phyloP scores from a whole-genome alignment of 371 early-diverging fungal genomes.

The Sporodiniella umbellata region DNA sequence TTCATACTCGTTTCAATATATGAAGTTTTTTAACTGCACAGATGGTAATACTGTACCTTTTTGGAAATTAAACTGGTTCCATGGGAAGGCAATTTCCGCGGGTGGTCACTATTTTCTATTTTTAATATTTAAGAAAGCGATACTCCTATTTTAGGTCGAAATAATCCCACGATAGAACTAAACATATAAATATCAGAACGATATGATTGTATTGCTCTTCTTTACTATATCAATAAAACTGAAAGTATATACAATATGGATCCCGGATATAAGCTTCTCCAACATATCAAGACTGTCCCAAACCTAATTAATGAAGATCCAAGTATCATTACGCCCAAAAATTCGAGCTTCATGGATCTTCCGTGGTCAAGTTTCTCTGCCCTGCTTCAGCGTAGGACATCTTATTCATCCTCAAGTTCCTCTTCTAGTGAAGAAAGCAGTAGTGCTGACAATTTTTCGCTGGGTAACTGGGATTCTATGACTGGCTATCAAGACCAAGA shows the following conservation, averaged over 20 bases:
- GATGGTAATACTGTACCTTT: neutral
- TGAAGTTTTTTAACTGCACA: slow-evolving; percentile 44
- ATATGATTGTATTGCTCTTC: neutral
- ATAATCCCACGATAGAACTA: slow-evolving; percentile 9
- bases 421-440: slow-evolving; percentile 5
- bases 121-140: neutral
- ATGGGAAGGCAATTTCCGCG: neutral
- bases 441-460: slow-evolving; percentile 15
- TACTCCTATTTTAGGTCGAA: slow-evolving; percentile 6
- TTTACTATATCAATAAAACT: neutral
- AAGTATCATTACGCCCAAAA: slow-evolving; percentile 36
- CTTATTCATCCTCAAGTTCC: slow-evolving; percentile 5
- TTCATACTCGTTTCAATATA: neutral
- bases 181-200: neutral
- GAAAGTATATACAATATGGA: slow-evolving; percentile 33
- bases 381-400: slow-evolving; percentile 10
- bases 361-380: slow-evolving; percentile 41
- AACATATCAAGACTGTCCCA: slow-evolving; percentile 39
- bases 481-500: slow-evolving; percentile 40
- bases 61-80: slow-evolving; percentile 1
- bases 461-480: slow-evolving; percentile 48
- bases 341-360: slow-evolving; percentile 32
- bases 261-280: slow-evolving; percentile 42
- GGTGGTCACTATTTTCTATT: neutral
- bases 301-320: slow-evolving; percentile 45